Conservation (phyloP, 2,329 filamentous ascomycete genomes). For the Periconia sp. region DNA sequence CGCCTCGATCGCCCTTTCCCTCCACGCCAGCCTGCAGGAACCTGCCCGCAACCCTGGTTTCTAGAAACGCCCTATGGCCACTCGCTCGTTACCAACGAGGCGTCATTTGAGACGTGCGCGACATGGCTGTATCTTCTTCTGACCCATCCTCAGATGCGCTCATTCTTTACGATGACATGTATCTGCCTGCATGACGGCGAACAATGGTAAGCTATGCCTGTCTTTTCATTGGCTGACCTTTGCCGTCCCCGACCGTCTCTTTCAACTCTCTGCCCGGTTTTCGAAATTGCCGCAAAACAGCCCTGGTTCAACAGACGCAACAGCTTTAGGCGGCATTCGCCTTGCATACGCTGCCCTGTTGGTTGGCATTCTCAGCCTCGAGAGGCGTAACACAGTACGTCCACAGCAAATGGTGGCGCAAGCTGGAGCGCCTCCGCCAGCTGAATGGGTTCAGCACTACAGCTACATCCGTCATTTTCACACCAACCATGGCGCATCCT, state of each 20-base stretch:
- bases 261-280: neutral
- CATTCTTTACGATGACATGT: neutral
- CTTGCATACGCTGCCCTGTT: no score
- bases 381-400: no score
- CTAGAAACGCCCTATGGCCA: slow-evolving; percentile 7
- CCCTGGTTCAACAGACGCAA: no score
- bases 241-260: neutral
- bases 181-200: neutral
- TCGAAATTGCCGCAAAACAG: neutral
- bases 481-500: no score
- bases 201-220: neutral
- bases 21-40: slow-evolving; percentile 14
- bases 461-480: no score
- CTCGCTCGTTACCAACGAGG: slow-evolving; percentile 1
- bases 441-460: no score
- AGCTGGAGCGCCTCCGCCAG: no score
- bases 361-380: no score
- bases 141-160: neutral
- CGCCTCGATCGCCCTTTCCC: slow-evolving; percentile 7
- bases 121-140: slow-evolving; percentile 1
- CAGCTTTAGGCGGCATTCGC: no score
- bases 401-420: no score
- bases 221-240: neutral
- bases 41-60: slow-evolving; percentile 12
- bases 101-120: no score